Percentiles rank a stretch among this genome's conserved stretches.
These are phyloP conservation scores for Penicillium mononematosum DNA, from an alignment of 495 filamentous ascomycete genomes.

Conservation along the genomic window DNA sequence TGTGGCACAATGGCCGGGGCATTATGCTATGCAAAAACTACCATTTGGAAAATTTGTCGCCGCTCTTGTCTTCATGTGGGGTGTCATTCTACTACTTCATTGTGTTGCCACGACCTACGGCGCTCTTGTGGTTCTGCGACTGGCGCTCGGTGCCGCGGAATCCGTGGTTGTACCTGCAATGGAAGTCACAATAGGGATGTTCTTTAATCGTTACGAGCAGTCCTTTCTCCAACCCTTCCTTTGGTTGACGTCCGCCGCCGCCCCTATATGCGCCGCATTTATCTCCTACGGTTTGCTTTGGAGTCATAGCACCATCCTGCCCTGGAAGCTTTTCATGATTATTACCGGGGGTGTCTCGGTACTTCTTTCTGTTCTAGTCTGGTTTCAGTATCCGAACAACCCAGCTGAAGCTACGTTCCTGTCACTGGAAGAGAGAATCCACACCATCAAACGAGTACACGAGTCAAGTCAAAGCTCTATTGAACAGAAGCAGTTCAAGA, in stretches of 20 bases:
- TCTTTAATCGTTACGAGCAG: slow-evolving; percentile 27
- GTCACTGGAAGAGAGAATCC: slow-evolving; percentile 17
- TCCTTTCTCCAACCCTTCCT: slow-evolving; percentile 24
- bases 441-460: slow-evolving; percentile 20
- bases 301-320: slow-evolving; percentile 19
- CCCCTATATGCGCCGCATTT: slow-evolving; percentile 23
- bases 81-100: slow-evolving; percentile 24
- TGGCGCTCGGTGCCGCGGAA: slow-evolving; percentile 24
- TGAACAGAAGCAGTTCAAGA: slow-evolving; percentile 29
- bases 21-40: slow-evolving; percentile 28
- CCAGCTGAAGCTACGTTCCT: slow-evolving; percentile 21
- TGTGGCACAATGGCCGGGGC: slow-evolving; percentile 20
- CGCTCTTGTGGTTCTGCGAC: slow-evolving; percentile 24
- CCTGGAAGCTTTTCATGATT: slow-evolving; percentile 34
- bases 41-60: slow-evolving; percentile 26
- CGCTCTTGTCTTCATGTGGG: slow-evolving; percentile 22
- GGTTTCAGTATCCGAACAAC: slow-evolving; percentile 22
- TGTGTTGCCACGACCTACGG: slow-evolving; percentile 20
- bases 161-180: slow-evolving; percentile 26
- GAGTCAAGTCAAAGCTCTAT: slow-evolving; percentile 18
- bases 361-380: slow-evolving; percentile 18
- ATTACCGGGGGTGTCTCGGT: slow-evolving; percentile 23
- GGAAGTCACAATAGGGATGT: slow-evolving; percentile 31
- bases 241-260: slow-evolving; percentile 24
- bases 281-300: slow-evolving; percentile 27